Percentiles rank a stretch among this genome's conserved stretches.
phyloP scores from a whole-genome alignment of 2,329 filamentous ascomycete species.

The Plectosphaerella sp. region DNA sequence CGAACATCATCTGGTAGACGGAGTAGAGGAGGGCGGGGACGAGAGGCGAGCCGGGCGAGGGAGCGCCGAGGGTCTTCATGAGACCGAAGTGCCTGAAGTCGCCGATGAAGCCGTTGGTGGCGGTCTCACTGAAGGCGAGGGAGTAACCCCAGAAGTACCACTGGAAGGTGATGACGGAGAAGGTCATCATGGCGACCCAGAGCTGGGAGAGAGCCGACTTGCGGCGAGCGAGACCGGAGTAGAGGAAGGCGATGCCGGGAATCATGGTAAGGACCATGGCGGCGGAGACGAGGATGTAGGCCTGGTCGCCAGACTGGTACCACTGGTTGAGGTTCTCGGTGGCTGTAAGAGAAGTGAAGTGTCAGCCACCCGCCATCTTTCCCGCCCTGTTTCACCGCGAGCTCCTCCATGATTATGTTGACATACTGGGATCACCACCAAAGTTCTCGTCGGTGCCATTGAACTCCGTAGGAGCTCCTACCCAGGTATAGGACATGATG shows the following conservation, averaged over 20 bases:
- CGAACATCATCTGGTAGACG: slow-evolving; percentile 99
- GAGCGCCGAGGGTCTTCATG: slow-evolving; percentile 73
- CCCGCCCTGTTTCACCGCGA: neutral
- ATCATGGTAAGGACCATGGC: slow-evolving; percentile 97
- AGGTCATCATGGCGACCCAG: slow-evolving; percentile 94
- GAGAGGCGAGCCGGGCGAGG: slow-evolving; percentile 84
- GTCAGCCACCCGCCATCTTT: neutral
- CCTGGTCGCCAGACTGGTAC: slow-evolving; percentile 87
- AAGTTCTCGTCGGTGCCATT: slow-evolving; percentile 60
- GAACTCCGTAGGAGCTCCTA: slow-evolving; percentile 54
- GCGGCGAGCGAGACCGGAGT: slow-evolving; percentile 93
- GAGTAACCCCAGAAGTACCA: slow-evolving; percentile 99
- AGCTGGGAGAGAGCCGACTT: slow-evolving; percentile 97
- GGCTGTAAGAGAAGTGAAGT: slow-evolving; percentile 40
- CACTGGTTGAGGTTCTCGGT: slow-evolving; percentile 91
- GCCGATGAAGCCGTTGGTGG: slow-evolving; percentile 87
- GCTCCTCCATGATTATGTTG: no score
- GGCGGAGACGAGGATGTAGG: slow-evolving; percentile 84
- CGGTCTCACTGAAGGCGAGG: slow-evolving; percentile 78
- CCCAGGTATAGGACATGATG: slow-evolving; percentile 56
- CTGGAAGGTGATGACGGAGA: slow-evolving; percentile 89
- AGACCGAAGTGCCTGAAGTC: slow-evolving; percentile 86
- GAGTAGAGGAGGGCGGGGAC: slow-evolving; percentile 88
- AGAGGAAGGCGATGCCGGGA: slow-evolving; percentile 93
- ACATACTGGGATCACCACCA: slow-evolving; percentile 77